Evolutionary conservation across 257 asterid species (phyloP).

Genomic region (Solanum pinnatisectum): DNA sequence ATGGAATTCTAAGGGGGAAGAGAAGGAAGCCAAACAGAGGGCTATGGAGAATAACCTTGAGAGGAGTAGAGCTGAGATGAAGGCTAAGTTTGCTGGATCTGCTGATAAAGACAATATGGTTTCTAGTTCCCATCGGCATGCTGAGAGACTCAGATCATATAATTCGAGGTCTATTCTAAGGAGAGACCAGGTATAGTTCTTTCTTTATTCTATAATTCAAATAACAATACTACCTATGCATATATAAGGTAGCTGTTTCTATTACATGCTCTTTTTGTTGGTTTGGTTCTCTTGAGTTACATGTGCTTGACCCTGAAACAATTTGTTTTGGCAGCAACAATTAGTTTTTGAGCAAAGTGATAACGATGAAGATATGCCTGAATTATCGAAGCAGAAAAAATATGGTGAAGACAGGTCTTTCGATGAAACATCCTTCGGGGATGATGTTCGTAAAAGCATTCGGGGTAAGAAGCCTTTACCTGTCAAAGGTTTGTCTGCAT

Average conservation of each 20-base stretch:
- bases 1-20: slow-evolving; percentile 71
- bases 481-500: slow-evolving; percentile 35
- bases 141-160: slow-evolving; percentile 79
- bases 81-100: slow-evolving; percentile 56
- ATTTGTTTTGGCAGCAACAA: slow-evolving; percentile 56
- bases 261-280: slow-evolving; percentile 12
- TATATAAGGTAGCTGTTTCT: slow-evolving; percentile 1
- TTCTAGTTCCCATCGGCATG: slow-evolving; percentile 40
- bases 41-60: slow-evolving; percentile 84
- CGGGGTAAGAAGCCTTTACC: slow-evolving; percentile 49
- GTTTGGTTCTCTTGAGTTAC: slow-evolving; percentile 19
- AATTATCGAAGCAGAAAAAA: slow-evolving; percentile 31
- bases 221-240: slow-evolving; percentile 2
- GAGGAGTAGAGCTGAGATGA: slow-evolving; percentile 76
- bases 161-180: slow-evolving; percentile 45
- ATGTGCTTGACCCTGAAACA: slow-evolving; percentile 29
- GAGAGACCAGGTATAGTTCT: slow-evolving; percentile 68
- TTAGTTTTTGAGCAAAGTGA: slow-evolving; percentile 71
- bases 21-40: slow-evolving; percentile 83
- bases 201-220: slow-evolving; percentile 10
- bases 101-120: slow-evolving; percentile 29
- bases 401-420: slow-evolving; percentile 31
- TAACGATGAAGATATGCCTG: slow-evolving; percentile 46
- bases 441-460: slow-evolving; percentile 37
- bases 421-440: slow-evolving; percentile 27